Percentiles rank a stretch among this genome's conserved stretches.
Conservation (phyloP, 441 rosid genomes). For the Biscutella auriculata region DNA sequence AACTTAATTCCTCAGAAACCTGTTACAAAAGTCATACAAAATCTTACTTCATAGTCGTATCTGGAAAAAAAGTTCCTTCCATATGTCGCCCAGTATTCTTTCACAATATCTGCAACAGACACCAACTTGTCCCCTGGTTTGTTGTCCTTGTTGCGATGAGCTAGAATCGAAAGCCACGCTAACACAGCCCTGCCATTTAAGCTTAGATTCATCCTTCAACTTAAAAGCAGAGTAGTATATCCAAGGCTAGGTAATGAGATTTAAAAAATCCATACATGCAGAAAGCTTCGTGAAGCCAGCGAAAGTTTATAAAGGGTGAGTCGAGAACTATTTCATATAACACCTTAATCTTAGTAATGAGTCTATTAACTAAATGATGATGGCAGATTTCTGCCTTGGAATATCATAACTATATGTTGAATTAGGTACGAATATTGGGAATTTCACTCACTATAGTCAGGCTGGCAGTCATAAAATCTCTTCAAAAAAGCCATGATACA, state of each 20-base stretch:
- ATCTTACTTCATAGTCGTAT: constrained; percentile 85
- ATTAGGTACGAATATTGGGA: neutral
- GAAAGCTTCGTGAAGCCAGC: neutral
- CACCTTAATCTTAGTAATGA: neutral
- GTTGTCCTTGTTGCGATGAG: constrained; percentile 68
- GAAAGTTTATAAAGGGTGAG: neutral
- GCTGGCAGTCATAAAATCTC: neutral
- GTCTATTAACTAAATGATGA: neutral
- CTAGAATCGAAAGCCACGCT: constrained; percentile 93
- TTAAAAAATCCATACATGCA: neutral
- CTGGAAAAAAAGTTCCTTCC: constrained; percentile 90
- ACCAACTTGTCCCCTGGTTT: constrained; percentile 65
- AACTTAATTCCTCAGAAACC: neutral
- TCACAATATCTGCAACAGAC: constrained; percentile 74
- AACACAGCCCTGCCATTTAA: constrained; percentile 69
- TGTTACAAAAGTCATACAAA: neutral
- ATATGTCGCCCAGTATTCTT: constrained; percentile 82
- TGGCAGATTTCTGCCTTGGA: neutral
- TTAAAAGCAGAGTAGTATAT: neutral
- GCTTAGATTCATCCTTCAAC: neutral
- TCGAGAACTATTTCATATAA: neutral
- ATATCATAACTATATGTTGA: neutral
- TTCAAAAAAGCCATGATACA: neutral
- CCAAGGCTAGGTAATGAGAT: neutral
- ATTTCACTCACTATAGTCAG: neutral